phyloP scores from a whole-genome alignment of 2,329 filamentous ascomycete genomes.

The Sordariomycetes sp. region DNA sequence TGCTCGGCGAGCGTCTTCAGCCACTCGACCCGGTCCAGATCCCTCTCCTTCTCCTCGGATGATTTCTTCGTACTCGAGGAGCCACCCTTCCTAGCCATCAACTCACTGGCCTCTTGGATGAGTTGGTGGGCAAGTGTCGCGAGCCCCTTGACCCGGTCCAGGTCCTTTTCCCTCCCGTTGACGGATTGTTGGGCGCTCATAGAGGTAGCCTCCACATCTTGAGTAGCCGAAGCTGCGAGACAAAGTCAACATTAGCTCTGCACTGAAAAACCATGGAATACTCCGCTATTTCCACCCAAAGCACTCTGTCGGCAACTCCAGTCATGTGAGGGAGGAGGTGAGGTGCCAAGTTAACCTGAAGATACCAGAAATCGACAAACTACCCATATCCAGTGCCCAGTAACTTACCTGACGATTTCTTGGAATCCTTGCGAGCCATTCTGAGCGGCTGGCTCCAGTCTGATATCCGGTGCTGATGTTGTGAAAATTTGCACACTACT shows the following conservation, averaged over 20 bases:
- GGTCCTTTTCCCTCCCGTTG: too few relatives aligned
- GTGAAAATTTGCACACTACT: too few relatives aligned
- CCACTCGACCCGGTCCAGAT: neutral
- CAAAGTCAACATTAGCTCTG: neutral
- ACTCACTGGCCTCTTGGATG: neutral
- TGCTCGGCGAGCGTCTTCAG: neutral
- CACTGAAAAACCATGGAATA: neutral
- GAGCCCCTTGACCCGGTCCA: too few relatives aligned
- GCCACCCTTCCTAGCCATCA: neutral
- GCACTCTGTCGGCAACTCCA: too few relatives aligned
- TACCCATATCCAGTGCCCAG: neutral
- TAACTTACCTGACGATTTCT: neutral
- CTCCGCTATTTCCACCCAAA: neutral
- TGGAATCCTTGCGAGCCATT: neutral
- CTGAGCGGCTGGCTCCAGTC: too few relatives aligned
- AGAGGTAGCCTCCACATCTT: neutral
- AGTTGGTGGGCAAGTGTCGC: too few relatives aligned
- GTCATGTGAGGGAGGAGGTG: too few relatives aligned
- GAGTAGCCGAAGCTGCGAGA: neutral
- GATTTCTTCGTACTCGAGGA: neutral
- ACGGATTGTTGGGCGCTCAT: too few relatives aligned
- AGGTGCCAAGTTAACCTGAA: too few relatives aligned
- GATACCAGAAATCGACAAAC: too few relatives aligned
- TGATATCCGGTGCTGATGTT: too few relatives aligned
- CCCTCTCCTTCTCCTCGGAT: neutral